Conservation (phyloP, 768 basidiomycete species). For the Artomyces pyxidatus region DNA sequence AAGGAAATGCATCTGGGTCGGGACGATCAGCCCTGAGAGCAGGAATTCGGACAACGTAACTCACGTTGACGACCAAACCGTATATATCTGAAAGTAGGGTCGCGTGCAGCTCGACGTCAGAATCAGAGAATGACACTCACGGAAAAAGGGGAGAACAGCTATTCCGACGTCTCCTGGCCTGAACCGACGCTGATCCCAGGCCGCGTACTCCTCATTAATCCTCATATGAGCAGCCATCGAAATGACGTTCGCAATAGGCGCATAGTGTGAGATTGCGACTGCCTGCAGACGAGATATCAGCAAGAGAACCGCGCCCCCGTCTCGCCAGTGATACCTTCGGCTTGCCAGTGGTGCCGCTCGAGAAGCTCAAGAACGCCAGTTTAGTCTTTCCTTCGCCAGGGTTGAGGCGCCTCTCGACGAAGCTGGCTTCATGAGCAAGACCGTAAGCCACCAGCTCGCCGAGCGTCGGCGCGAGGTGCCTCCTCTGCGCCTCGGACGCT, state of each 20-base stretch:
- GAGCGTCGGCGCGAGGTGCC: conserved; percentile 24
- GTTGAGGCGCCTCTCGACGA: conserved; percentile 36
- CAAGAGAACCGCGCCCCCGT: conserved; percentile 13
- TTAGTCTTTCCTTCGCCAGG: conserved; percentile 54
- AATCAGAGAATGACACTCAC: conserved; percentile 13
- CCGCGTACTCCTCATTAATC: conserved; percentile 25
- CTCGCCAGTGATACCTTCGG: conserved; percentile 26
- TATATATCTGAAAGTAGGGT: conserved; percentile 43
- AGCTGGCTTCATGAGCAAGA: conserved; percentile 26
- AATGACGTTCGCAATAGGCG: conserved; percentile 46
- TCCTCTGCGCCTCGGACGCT: neutral
- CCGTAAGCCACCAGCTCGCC: conserved; percentile 42
- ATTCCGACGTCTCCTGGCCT: conserved; percentile 49
- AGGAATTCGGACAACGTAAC: no score
- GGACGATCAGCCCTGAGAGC: no score
- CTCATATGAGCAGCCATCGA: conserved; percentile 17
- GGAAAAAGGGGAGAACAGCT: conserved; percentile 29
- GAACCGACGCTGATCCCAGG: conserved; percentile 32
- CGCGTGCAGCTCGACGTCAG: neutral
- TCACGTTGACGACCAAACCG: conserved; percentile 23
- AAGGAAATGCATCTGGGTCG: conserved; percentile 22
- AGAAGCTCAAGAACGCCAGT: conserved; percentile 63
- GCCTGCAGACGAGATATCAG: conserved; percentile 34
- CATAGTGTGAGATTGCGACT: conserved; percentile 54
- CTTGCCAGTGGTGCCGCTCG: conserved; percentile 67